Evolutionary conservation across 805 yeast species (phyloP).

Genomic region (Saccharomycodes ludwigii): DNA sequence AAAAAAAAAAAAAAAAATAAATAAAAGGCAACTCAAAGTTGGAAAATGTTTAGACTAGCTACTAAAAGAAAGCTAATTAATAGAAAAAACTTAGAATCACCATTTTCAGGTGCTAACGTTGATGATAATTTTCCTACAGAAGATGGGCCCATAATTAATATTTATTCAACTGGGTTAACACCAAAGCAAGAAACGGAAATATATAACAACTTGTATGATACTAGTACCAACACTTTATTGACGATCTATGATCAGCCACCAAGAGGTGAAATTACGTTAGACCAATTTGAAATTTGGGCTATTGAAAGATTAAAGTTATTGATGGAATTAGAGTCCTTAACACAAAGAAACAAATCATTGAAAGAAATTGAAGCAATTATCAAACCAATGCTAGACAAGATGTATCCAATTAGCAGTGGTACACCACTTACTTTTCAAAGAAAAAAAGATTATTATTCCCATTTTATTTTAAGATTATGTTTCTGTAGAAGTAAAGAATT

Average conservation of each 20-base stretch:
- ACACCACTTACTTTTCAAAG: too few species aligned
- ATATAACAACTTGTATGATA: conserved; percentile 33
- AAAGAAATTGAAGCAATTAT: conserved; percentile 56
- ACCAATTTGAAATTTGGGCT: conserved; percentile 93
- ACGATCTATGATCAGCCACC: conserved; percentile 75
- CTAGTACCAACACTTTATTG: conserved; percentile 30
- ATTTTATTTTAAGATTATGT: conserved; percentile 75
- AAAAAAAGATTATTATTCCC: conserved; percentile 80
- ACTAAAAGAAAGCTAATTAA: conserved; percentile 5
- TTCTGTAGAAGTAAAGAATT: conserved; percentile 82
- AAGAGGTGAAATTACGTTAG: conserved; percentile 72
- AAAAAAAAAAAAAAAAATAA: too few species aligned
- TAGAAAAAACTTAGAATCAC: too few species aligned
- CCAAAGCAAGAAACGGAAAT: conserved; percentile 23
- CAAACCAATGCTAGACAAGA: conserved; percentile 51
- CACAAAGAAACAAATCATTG: conserved; percentile 47
- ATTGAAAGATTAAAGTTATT: conserved; percentile 77
- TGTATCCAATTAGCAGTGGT: conserved; percentile 49
- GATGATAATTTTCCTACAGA: conserved; percentile 6
- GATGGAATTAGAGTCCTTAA: conserved; percentile 70
- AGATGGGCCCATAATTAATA: too few species aligned
- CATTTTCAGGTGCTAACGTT: too few species aligned
- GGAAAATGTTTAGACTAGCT: conserved; percentile 5
- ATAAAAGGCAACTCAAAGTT: too few species aligned
- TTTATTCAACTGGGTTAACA: conserved; percentile 8